A percentile compares a stretch with the other conserved stretches of the same genome.
Evolutionary conservation across 305 asterid genomes (phyloP).

Genomic region (Fraxinus latifolia): DNA sequence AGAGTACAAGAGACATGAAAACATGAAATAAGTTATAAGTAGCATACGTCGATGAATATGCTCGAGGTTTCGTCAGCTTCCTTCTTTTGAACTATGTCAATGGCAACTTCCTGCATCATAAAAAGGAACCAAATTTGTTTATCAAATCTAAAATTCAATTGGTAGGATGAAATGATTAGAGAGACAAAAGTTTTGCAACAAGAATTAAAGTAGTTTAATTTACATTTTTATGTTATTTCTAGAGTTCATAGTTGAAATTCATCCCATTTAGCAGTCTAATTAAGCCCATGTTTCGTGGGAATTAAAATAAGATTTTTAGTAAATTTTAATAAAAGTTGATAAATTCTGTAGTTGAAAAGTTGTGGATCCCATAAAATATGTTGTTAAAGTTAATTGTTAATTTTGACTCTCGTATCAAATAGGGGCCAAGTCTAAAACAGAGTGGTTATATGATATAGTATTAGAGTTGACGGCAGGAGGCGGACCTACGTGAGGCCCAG

Average conservation of each 20-base stretch:
- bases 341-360: no score
- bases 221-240: background rate
- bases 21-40: background rate
- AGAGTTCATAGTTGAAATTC: background rate
- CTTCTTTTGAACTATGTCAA: conserved; percentile 50
- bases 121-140: background rate
- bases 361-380: no score
- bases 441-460: background rate
- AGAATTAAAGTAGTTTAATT: background rate
- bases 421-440: background rate
- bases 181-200: background rate
- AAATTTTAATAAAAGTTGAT: no score
- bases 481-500: no score
- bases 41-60: conserved; percentile 13
- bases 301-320: no score
- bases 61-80: conserved; percentile 43
- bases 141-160: background rate
- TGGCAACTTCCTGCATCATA: conserved; percentile 63
- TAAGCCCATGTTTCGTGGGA: no score
- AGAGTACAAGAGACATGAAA: background rate
- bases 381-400: no score
- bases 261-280: background rate
- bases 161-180: background rate
- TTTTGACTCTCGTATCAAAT: no score
- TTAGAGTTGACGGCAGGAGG: background rate